Conservation (phyloP, 306 rosid genomes). For the Cucurbita ficifolia region DNA sequence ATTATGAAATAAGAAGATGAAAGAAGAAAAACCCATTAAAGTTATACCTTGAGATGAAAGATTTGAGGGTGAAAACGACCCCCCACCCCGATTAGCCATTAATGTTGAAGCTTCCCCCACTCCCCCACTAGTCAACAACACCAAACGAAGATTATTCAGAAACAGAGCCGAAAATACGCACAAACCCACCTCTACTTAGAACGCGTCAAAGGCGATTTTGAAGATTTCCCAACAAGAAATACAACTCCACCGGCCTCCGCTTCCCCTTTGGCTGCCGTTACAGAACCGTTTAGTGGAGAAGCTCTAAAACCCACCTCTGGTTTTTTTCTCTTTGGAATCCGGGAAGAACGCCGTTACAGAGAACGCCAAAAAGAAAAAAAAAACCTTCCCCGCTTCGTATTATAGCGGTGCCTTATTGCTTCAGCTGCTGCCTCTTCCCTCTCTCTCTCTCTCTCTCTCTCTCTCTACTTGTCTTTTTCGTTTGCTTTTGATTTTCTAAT, state of each 20-base stretch:
- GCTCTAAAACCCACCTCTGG: conserved; percentile 16
- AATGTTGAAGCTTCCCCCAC: conserved; percentile 14
- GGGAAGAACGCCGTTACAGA: conserved; percentile 34
- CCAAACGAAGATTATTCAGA: not conserved
- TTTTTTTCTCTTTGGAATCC: conserved; percentile 7
- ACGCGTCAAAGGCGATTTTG: not conserved
- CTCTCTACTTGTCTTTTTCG: conserved; percentile 7
- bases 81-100: conserved; percentile 60
- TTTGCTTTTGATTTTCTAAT: not conserved
- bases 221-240: not conserved
- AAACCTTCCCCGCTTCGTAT: conserved; percentile 35
- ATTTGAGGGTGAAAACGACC: conserved; percentile 29
- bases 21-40: not conserved
- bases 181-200: conserved; percentile 4
- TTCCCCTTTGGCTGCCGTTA: conserved; percentile 14
- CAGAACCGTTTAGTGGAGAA: conserved; percentile 14
- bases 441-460: not conserved
- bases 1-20: not conserved
- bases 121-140: conserved; percentile 18
- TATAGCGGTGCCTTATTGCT: conserved; percentile 22
- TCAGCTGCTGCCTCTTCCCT: not conserved
- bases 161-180: not conserved
- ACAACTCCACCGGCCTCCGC: conserved; percentile 7
- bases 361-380: conserved; percentile 11
- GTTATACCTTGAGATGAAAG: conserved; percentile 38